A percentile compares a stretch with the other conserved stretches of the same genome.
Conservation (phyloP, 345 rosid species). For the Excoecaria cochinchinensis region DNA sequence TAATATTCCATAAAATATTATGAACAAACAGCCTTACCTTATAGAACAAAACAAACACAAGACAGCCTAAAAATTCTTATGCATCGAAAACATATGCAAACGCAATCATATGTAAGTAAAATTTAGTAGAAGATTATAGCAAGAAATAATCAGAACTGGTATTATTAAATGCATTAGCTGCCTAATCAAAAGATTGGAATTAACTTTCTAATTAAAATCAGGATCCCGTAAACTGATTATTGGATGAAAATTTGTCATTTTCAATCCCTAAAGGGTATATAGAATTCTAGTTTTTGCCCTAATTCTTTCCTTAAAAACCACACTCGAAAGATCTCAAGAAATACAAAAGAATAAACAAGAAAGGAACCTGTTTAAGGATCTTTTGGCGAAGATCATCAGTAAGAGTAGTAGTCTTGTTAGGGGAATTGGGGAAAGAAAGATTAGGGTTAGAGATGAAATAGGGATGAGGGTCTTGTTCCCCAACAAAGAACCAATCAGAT, state of each 20-base stretch:
- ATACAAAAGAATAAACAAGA: not conserved
- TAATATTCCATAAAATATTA: too few species aligned
- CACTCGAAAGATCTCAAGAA: not conserved
- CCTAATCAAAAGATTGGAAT: too few species aligned
- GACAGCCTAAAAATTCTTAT: too few species aligned
- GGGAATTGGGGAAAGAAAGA: constrained; percentile 40
- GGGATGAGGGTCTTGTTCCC: constrained; percentile 59
- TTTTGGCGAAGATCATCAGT: constrained; percentile 74
- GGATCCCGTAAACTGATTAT: not conserved
- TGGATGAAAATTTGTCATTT: not conserved
- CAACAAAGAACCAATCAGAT: constrained; percentile 81
- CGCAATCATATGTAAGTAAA: not conserved
- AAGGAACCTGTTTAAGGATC: constrained; percentile 79
- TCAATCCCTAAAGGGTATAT: too few species aligned
- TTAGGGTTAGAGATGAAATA: constrained; percentile 52
- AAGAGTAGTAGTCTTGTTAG: constrained; percentile 48
- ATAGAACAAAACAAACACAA: too few species aligned
- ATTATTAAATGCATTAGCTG: not conserved
- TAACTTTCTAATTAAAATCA: too few species aligned
- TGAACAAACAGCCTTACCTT: not conserved
- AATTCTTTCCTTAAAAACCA: not conserved
- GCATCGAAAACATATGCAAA: too few species aligned
- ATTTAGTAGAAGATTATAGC: not conserved
- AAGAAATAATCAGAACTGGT: not conserved
- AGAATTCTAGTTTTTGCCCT: too few species aligned